Evolutionary conservation across 371 early-diverging fungal genomes (phyloP).

Genomic region (Umbelopsis sp.): DNA sequence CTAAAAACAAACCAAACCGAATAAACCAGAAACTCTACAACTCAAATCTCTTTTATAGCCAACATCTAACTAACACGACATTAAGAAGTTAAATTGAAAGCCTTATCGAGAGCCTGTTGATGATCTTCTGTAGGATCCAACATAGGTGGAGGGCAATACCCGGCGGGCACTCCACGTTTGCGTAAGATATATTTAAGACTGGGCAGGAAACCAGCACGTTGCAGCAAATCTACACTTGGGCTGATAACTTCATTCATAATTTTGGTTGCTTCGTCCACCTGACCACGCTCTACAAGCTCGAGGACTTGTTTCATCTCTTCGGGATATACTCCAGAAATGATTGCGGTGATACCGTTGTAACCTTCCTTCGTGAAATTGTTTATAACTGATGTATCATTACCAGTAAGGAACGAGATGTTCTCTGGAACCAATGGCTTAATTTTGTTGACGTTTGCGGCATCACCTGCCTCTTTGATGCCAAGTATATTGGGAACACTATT

Average conservation of each 20-base stretch:
- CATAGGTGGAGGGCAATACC: conserved; percentile 32
- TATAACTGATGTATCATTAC: conserved; percentile 22
- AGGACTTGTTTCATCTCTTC: conserved; percentile 20
- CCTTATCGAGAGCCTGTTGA: too few species aligned
- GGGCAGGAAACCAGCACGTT: conserved; percentile 25
- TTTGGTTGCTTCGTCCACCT: conserved; percentile 24
- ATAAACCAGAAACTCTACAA: too few species aligned
- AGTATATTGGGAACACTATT: conserved; percentile 21
- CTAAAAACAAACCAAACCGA: too few species aligned
- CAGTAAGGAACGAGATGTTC: conserved; percentile 27
- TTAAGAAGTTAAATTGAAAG: too few species aligned
- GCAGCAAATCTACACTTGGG: conserved; percentile 18
- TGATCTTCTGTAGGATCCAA: conserved; percentile 22
- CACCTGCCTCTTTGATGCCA: conserved; percentile 34
- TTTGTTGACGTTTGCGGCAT: conserved; percentile 26
- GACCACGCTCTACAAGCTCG: conserved; percentile 18
- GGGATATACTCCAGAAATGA: conserved; percentile 32
- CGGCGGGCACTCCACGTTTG: conserved; percentile 28
- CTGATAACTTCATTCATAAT: neutral
- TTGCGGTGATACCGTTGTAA: conserved; percentile 31
- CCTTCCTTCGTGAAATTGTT: conserved; percentile 22
- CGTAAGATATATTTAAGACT: conserved; percentile 36
- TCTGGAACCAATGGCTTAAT: conserved; percentile 18
- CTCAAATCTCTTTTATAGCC: too few species aligned
- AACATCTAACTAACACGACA: too few species aligned